These are phyloP conservation scores for Ceratobasidium sp. DNA, from an alignment of 1,284 basidiomycete species.

Conservation along the genomic window DNA sequence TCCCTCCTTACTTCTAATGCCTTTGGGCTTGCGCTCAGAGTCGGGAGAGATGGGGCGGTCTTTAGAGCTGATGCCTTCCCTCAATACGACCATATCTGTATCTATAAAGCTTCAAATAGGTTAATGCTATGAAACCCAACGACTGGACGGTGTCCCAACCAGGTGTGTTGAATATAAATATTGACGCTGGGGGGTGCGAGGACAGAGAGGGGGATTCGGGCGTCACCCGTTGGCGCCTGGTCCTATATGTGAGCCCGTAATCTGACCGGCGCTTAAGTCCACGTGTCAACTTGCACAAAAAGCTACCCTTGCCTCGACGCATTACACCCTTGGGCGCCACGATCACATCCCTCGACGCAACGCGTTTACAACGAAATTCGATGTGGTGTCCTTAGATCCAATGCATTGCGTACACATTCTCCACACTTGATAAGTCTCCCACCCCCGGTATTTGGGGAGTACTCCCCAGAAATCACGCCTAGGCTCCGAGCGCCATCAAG, in stretches of 20 bases:
- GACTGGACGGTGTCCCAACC: not conserved
- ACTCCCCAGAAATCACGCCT: too few relatives aligned
- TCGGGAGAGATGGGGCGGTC: not conserved
- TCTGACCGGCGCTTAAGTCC: too few relatives aligned
- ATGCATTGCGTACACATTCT: too few relatives aligned
- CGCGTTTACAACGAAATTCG: too few relatives aligned
- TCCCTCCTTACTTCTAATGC: conserved; percentile 35
- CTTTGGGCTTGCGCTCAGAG: conserved; percentile 21
- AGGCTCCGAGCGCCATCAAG: too few relatives aligned
- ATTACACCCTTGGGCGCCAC: too few relatives aligned
- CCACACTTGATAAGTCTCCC: too few relatives aligned
- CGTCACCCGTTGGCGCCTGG: not conserved
- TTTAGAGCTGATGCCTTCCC: not conserved
- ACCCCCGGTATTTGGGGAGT: too few relatives aligned
- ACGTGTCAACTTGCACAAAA: not conserved
- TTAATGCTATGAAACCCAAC: not conserved
- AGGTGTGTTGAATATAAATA: not conserved
- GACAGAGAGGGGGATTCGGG: not conserved
- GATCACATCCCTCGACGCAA: too few relatives aligned
- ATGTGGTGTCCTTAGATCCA: too few relatives aligned
- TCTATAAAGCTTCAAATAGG: not conserved
- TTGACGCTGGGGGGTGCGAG: not conserved
- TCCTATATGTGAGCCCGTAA: not conserved
- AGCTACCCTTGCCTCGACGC: not conserved
- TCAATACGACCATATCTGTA: conserved; percentile 12